A percentile compares a stretch with the other conserved stretches of the same genome.
Evolutionary conservation across 768 basidiomycete genomes (phyloP).

Genomic region (Lepiota venenata): DNA sequence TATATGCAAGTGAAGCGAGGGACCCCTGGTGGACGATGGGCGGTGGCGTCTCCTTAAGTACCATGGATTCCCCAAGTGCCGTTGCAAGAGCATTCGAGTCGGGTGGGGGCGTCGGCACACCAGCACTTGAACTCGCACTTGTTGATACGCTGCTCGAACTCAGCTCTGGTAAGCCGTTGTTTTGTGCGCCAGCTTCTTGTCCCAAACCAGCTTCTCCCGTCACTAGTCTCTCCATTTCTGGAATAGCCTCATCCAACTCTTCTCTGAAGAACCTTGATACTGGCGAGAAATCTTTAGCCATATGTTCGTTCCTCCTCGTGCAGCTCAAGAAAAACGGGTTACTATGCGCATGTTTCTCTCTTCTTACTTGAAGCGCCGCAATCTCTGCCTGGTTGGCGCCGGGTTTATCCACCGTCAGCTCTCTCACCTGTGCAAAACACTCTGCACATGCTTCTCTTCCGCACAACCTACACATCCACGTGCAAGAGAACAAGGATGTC

Average conservation of each 20-base stretch:
- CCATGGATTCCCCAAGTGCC: conserved; percentile 1
- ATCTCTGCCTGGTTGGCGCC: conserved; percentile 46
- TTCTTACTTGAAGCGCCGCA: conserved; percentile 43
- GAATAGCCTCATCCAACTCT: conserved; percentile 64
- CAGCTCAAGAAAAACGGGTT: conserved; percentile 78
- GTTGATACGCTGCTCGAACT: conserved; percentile 1
- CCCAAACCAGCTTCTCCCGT: conserved; percentile 10
- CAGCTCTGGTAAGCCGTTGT: conserved; percentile 7
- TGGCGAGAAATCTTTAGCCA: conserved; percentile 65
- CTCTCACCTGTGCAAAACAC: conserved; percentile 69
- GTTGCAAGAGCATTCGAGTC: conserved; percentile 6
- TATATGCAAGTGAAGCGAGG: conserved; percentile 13
- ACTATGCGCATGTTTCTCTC: conserved; percentile 58
- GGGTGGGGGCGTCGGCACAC: conserved; percentile 8
- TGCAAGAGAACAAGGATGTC: conserved; percentile 87
- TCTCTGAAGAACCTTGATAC: conserved; percentile 69
- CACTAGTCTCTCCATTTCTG: conserved; percentile 63
- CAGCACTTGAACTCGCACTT: conserved; percentile 2
- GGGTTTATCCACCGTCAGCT: conserved; percentile 53
- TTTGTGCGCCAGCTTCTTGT: not conserved
- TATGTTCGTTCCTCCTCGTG: conserved; percentile 69
- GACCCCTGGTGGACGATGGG: not conserved
- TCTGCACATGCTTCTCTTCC: conserved; percentile 88
- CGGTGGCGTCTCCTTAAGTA: conserved; percentile 5
- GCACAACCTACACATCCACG: conserved; percentile 89